These are phyloP conservation scores for Neurospora sublineolata DNA, from an alignment of 495 filamentous ascomycete genomes.

Conservation along the genomic window DNA sequence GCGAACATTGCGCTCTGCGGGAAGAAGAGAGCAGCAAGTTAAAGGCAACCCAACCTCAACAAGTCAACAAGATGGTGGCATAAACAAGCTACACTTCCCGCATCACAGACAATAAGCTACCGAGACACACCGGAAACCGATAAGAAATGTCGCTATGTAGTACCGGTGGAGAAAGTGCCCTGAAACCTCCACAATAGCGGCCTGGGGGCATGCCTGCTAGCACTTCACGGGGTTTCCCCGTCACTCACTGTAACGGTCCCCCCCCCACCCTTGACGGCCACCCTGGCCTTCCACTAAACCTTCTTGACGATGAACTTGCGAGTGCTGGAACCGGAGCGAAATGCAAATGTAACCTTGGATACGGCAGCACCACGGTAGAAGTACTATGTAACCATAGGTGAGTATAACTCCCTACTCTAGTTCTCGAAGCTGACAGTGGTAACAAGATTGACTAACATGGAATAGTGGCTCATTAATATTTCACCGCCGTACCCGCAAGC, in stretches of 20 bases:
- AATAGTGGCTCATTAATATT: not conserved
- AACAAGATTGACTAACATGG: not conserved
- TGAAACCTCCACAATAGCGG: not conserved
- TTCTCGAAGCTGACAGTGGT: not conserved
- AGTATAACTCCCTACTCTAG: not conserved
- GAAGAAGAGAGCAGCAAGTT: not conserved
- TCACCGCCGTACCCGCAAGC: not conserved
- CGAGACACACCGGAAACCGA: not conserved
- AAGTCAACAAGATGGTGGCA: not conserved
- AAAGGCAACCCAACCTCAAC: not conserved
- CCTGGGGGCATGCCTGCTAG: not conserved
- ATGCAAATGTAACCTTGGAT: not conserved
- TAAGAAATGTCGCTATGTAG: not conserved
- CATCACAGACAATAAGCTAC: not conserved
- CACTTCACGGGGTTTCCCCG: not conserved
- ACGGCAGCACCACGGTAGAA: not conserved
- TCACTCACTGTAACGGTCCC: not conserved
- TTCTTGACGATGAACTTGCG: not conserved
- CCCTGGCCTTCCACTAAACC: not conserved
- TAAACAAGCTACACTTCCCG: not conserved
- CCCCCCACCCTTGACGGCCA: not conserved
- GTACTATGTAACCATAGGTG: not conserved
- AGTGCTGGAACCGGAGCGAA: not conserved
- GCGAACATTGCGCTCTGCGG: not conserved
- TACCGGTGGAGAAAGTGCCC: not conserved